A percentile compares a stretch with the other conserved stretches of the same genome.
Evolutionary conservation across 768 basidiomycete genomes (phyloP).

Genomic region (Suillus subaureus): DNA sequence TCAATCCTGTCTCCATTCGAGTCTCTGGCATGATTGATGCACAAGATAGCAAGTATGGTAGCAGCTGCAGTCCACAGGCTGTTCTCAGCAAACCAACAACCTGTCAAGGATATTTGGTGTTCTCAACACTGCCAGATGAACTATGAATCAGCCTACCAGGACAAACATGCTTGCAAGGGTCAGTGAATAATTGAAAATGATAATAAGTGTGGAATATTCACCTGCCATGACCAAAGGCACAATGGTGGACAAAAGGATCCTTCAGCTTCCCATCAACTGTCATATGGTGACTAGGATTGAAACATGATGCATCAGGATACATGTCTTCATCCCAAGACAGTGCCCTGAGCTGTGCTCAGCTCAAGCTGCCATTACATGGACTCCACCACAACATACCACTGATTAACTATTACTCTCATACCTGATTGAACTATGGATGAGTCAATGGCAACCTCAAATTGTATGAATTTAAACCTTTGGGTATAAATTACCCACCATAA

Average conservation of each 20-base stretch:
- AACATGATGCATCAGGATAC: not conserved
- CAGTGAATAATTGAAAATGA: not conserved
- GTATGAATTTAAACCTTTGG: conserved; percentile 41
- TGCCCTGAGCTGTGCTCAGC: not conserved
- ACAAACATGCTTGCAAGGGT: not conserved
- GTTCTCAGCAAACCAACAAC: not conserved
- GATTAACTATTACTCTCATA: not conserved
- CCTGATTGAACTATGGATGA: not conserved
- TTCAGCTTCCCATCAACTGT: not conserved
- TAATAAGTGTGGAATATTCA: not conserved
- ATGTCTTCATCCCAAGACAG: conserved; percentile 1
- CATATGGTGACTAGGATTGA: conserved; percentile 1
- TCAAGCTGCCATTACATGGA: not conserved
- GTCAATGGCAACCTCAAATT: not conserved
- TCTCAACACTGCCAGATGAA: not conserved
- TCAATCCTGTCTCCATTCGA: not conserved
- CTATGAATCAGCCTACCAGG: not conserved
- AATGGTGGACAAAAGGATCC: not conserved
- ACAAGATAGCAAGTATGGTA: conserved; percentile 3
- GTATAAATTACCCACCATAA: conserved; percentile 48
- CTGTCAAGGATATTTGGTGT: not conserved
- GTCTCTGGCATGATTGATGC: conserved; percentile 4
- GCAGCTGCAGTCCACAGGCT: not conserved
- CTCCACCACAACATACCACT: not conserved
- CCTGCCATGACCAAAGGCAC: not conserved